Evolutionary conservation across 2,329 filamentous ascomycete species (phyloP).

Genomic region (Aspergillus costaricaensis): DNA sequence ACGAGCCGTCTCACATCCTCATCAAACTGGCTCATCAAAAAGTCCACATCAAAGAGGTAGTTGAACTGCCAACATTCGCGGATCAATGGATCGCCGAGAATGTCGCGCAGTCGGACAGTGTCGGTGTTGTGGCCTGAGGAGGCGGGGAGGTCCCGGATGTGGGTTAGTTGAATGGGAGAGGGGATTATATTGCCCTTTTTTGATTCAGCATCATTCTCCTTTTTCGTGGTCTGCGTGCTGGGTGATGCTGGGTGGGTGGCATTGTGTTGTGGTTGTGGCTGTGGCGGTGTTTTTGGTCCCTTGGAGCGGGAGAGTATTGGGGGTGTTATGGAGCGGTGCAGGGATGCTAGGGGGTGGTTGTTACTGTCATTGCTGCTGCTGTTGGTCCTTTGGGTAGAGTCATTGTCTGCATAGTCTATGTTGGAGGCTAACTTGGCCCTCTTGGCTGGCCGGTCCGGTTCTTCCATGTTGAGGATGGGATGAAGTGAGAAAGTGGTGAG

Average conservation of each 20-base stretch:
- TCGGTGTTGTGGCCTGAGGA: conserved; percentile 61
- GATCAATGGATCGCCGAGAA: conserved; percentile 74
- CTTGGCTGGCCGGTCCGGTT: too few relatives aligned
- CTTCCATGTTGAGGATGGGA: too few relatives aligned
- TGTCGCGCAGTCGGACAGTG: conserved; percentile 64
- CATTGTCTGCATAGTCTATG: conserved; percentile 12
- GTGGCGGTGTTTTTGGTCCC: not conserved
- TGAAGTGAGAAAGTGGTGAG: not conserved
- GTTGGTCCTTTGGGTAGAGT: conserved; percentile 16
- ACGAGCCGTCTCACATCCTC: conserved; percentile 55
- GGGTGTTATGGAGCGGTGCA: conserved; percentile 35
- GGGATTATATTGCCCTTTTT: conserved; percentile 32
- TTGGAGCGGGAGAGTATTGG: conserved; percentile 17
- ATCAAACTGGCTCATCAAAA: conserved; percentile 62
- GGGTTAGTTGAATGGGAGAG: conserved; percentile 73
- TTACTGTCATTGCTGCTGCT: not conserved
- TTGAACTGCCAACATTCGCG: conserved; percentile 62
- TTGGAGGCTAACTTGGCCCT: not conserved
- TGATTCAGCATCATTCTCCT: not conserved
- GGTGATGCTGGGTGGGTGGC: not conserved
- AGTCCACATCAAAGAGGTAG: conserved; percentile 59
- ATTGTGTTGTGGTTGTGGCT: not conserved
- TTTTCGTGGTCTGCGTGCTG: not conserved
- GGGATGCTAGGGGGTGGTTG: conserved; percentile 24
- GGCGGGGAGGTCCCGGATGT: conserved; percentile 64